Evolutionary conservation across 768 basidiomycete species (phyloP).

Genomic region (Macrolepiota fuliginosa): DNA sequence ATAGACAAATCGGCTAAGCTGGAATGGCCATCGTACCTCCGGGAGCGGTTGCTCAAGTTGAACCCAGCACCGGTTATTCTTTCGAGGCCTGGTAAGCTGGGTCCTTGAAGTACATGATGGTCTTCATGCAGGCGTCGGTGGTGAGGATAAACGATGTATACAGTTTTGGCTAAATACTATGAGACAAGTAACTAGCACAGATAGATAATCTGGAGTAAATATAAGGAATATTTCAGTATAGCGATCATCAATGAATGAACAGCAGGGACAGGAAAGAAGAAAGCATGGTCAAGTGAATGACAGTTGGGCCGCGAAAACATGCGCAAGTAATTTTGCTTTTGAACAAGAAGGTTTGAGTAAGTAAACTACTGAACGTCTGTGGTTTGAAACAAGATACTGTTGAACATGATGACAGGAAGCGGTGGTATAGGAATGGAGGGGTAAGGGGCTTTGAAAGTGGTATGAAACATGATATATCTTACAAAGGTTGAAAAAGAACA

Average conservation of each 20-base stretch:
- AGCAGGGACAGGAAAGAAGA: background rate
- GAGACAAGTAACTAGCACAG: constrained; percentile 10
- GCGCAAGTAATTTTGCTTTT: background rate
- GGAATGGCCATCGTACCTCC: background rate
- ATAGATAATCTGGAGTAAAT: constrained; percentile 7
- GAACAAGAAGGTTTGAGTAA: background rate
- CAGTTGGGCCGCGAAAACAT: background rate
- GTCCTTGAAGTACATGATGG: too few relatives aligned
- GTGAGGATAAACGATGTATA: background rate
- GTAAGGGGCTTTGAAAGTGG: background rate
- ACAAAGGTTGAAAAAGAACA: background rate
- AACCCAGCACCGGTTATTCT: background rate
- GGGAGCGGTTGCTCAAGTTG: background rate
- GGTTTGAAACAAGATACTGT: background rate
- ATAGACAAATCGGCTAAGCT: background rate
- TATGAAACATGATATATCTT: background rate
- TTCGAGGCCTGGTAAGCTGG: background rate
- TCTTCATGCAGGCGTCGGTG: too few relatives aligned
- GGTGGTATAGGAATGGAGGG: background rate
- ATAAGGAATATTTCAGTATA: constrained; percentile 1
- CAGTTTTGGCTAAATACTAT: constrained; percentile 7
- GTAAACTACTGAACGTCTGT: background rate
- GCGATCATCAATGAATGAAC: background rate
- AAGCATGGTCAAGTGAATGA: background rate
- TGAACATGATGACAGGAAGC: background rate